A percentile compares a stretch with the other conserved stretches of the same genome.
Evolutionary conservation across 495 filamentous ascomycete genomes (phyloP).

Genomic region (Aspergillus bertholletiae): DNA sequence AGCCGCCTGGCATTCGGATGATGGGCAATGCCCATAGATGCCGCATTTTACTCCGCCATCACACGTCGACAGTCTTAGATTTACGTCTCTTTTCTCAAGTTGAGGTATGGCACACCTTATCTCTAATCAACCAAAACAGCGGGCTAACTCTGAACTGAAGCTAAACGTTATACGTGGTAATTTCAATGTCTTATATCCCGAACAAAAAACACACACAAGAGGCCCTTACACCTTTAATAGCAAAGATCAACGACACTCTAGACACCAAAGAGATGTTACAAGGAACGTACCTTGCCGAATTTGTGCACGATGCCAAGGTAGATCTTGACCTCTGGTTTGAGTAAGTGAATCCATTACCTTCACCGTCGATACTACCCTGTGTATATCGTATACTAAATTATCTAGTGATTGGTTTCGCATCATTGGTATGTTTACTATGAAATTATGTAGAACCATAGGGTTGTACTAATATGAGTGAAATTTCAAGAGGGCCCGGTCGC

Average conservation of each 20-base stretch:
- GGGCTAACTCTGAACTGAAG: conserved; percentile 17
- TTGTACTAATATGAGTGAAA: neutral
- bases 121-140: neutral
- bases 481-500: conserved; percentile 18
- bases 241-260: conserved; percentile 32
- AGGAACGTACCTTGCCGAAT: conserved; percentile 31
- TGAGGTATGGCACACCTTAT: conserved; percentile 40
- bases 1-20: conserved; percentile 41
- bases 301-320: conserved; percentile 41
- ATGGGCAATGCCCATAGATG: conserved; percentile 38
- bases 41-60: conserved; percentile 40
- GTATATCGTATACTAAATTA: neutral
- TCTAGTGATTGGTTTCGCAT: conserved; percentile 43
- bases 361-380: conserved; percentile 5
- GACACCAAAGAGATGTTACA: conserved; percentile 15
- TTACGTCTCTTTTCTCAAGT: conserved; percentile 50
- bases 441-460: neutral
- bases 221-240: conserved; percentile 11
- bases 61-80: conserved; percentile 40
- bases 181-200: neutral
- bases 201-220: neutral
- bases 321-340: conserved; percentile 47
- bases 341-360: conserved; percentile 16
- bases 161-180: conserved; percentile 42
- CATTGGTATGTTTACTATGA: conserved; percentile 26